Conservation (phyloP, 148 eudicot species). For the Silene conica region DNA sequence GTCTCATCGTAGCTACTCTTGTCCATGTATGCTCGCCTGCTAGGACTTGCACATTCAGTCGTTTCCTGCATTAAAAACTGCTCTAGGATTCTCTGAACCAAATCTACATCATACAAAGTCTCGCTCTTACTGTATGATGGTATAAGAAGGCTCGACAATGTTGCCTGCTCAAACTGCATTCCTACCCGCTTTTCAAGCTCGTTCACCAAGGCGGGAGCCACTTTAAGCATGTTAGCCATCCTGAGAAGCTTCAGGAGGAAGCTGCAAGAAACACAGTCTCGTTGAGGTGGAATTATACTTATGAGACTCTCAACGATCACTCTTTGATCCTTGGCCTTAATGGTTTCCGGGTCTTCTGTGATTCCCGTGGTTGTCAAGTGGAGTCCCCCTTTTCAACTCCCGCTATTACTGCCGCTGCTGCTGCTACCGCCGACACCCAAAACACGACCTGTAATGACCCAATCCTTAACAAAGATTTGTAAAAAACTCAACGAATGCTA, state of each 20-base stretch:
- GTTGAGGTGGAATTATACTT: slow-evolving; percentile 88
- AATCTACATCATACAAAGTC: slow-evolving; percentile 80
- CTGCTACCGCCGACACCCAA: slow-evolving; percentile 28
- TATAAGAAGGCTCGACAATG: slow-evolving; percentile 67
- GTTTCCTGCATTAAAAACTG: slow-evolving; percentile 89
- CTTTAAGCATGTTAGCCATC: slow-evolving; percentile 84
- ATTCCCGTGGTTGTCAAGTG: slow-evolving; percentile 61
- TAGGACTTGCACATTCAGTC: slow-evolving; percentile 63
- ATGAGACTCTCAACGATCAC: slow-evolving; percentile 90
- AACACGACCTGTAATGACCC: too few species aligned
- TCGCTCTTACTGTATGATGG: slow-evolving; percentile 61
- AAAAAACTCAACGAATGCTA: too few species aligned
- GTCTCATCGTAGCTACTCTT: slow-evolving; percentile 41
- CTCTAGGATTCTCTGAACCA: slow-evolving; percentile 87
- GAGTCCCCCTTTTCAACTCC: slow-evolving; percentile 69
- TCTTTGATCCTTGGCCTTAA: slow-evolving; percentile 69
- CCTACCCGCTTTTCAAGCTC: slow-evolving; percentile 95
- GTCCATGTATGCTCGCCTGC: slow-evolving; percentile 39
- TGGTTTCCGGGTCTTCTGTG: slow-evolving; percentile 39
- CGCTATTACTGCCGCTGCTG: slow-evolving; percentile 27
- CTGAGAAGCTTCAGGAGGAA: slow-evolving; percentile 77
- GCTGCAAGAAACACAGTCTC: slow-evolving; percentile 78
- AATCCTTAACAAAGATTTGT: too few species aligned
- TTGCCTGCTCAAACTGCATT: slow-evolving; percentile 95
- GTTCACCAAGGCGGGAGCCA: slow-evolving; percentile 85